phyloP scores from a whole-genome alignment of 2,329 filamentous ascomycete species.

The Sarocladiaceae sp. region DNA sequence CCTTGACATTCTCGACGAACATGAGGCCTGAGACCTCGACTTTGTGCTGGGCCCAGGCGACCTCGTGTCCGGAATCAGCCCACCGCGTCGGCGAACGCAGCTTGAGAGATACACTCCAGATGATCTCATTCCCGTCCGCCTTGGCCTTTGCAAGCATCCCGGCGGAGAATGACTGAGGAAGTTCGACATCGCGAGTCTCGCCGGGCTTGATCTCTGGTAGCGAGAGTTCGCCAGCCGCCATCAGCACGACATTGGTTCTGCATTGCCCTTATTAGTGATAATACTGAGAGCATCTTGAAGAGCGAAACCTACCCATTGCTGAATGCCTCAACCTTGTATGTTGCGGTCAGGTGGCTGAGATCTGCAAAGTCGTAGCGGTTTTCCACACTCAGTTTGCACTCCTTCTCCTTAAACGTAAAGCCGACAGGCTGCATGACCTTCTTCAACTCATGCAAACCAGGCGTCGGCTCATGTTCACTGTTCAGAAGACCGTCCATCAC shows the following conservation, averaged over 20 bases:
- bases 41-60: slow-evolving; percentile 1
- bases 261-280: not conserved
- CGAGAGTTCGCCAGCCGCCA: not conserved
- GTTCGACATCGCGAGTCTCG: not conserved
- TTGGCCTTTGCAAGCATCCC: not conserved
- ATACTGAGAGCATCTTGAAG: no score
- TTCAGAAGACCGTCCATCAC: slow-evolving; percentile 55
- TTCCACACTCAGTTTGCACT: slow-evolving; percentile 30
- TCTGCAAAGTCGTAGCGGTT: slow-evolving; percentile 44
- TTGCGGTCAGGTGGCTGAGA: slow-evolving; percentile 35
- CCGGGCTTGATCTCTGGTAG: slow-evolving; percentile 1
- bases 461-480: slow-evolving; percentile 49
- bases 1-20: not conserved
- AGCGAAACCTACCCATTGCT: slow-evolving; percentile 28
- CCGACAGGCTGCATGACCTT: slow-evolving; percentile 51
- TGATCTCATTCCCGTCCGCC: not conserved
- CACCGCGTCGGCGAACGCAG: not conserved
- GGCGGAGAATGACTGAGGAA: not conserved
- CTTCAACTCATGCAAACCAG: slow-evolving; percentile 49
- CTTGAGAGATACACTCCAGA: not conserved
- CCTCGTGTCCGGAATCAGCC: slow-evolving; percentile 4
- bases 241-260: not conserved
- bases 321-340: slow-evolving; percentile 38
- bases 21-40: not conserved
- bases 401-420: slow-evolving; percentile 20